Base-by-base conservation (phyloP, 306 rosid genomes). In the Cicer chorassanicum region DNA sequence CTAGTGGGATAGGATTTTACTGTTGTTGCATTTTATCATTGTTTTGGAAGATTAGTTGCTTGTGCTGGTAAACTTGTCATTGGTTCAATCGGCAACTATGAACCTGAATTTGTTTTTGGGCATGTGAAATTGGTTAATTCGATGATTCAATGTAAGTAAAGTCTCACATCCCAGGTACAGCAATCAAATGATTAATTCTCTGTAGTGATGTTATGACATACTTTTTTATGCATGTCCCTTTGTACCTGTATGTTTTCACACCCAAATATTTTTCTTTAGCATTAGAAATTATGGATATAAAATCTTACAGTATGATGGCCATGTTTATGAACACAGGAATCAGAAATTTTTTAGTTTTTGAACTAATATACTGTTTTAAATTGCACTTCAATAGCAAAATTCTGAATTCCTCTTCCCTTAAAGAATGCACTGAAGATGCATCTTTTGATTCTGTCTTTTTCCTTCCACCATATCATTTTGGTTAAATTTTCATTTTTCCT, bases 41-140 rank as follows among this genome's bases (percentile, higher is more conserved):
- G 16, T 68, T 34, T 73, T 73, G 57, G 50, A 43, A 38, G 51
- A 66, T 69, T 42, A 49, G 29, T 64, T 63, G 21, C 57, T 73
- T 68, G 41, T 46, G 78, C 62, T 64, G 40, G 24, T 63, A 68
- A 50, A 61, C 68, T 72, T 76, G 74, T 38, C 53, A 50, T 42
- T 66, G 70, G 71, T 69, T 53, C 40, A 15, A 38, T 48, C 46
- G 24, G 55, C 42, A 10, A 34, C 41, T 6, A 38, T 69, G 55
- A 69, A 61, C 36, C 41, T 55, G 18, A 12, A 15, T 6, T 7
- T 0, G 6, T 8, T 34, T 44, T 10, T 9, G 13, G 19, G 38
- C 45, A 15, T 7, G 4, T 49, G 48, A 39, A 63, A 43, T 53
- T 42, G 42, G 42, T 53, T 41, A 36, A 65, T 29, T 46, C 54